Conservation (phyloP, 1,284 basidiomycete genomes). For the Papiliotrema terrestris region DNA sequence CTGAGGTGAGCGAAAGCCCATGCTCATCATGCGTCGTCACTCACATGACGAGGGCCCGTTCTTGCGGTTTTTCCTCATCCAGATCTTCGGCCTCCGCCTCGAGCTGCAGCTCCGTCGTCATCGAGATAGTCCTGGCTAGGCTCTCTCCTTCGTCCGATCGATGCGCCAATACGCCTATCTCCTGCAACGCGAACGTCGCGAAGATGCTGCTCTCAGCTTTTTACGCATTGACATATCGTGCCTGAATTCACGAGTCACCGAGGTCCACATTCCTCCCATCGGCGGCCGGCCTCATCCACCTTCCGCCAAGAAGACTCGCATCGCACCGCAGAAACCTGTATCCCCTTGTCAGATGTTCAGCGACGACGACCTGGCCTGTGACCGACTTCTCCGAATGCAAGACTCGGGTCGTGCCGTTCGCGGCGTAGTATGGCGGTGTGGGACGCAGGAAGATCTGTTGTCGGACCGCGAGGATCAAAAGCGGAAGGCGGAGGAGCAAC, state of each 20-base stretch:
- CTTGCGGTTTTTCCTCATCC: conserved; percentile 10
- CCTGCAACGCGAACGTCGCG: conserved; percentile 76
- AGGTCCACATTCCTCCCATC: conserved; percentile 47
- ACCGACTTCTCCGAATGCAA: conserved; percentile 65
- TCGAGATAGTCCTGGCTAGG: conserved; percentile 15
- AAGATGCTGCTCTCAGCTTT: conserved; percentile 67
- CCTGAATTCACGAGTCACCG: conserved; percentile 53
- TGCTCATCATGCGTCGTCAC: not conserved
- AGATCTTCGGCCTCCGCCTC: conserved; percentile 10
- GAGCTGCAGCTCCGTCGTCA: conserved; percentile 26
- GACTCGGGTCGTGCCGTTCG: conserved; percentile 59
- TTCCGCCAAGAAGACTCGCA: conserved; percentile 81
- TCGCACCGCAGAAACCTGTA: conserved; percentile 79
- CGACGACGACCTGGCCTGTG: conserved; percentile 75
- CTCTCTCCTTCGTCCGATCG: conserved; percentile 20
- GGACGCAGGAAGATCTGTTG: conserved; percentile 34
- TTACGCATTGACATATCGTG: not conserved
- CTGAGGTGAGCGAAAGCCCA: conserved; percentile 48
- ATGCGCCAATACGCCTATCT: conserved; percentile 67
- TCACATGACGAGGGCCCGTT: conserved; percentile 35
- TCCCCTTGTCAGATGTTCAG: conserved; percentile 60
- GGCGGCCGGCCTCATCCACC: conserved; percentile 60
- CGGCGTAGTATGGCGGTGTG: conserved; percentile 54
- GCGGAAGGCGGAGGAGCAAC: conserved; percentile 28
- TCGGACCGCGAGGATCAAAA: conserved; percentile 28